Conservation (phyloP, 2,329 filamentous ascomycete genomes). For the Fusarium siculi region DNA sequence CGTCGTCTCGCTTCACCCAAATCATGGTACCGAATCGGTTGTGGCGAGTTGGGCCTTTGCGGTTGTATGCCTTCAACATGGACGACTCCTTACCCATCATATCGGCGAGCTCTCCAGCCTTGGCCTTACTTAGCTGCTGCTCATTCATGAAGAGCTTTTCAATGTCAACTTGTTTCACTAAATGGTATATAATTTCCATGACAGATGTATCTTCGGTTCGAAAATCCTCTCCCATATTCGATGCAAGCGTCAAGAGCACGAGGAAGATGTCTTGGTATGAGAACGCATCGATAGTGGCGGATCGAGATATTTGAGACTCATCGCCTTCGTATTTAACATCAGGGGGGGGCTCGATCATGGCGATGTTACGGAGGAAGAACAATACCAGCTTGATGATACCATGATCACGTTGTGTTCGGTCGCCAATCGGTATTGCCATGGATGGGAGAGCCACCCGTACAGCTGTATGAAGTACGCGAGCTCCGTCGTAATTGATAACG, state of each 20-base stretch:
- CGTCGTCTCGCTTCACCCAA: constrained; percentile 89
- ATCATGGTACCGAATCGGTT: constrained; percentile 97
- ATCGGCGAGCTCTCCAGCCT: constrained; percentile 76
- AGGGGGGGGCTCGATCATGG: constrained; percentile 81
- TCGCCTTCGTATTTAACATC: constrained; percentile 84
- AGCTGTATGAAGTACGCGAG: constrained; percentile 80
- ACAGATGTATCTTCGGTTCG: constrained; percentile 87
- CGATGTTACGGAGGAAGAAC: constrained; percentile 89
- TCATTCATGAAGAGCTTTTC: constrained; percentile 88
- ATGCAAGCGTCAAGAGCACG: constrained; percentile 85
- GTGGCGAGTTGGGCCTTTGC: constrained; percentile 84
- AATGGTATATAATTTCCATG: constrained; percentile 90
- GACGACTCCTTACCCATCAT: constrained; percentile 84
- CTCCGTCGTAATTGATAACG: constrained; percentile 84
- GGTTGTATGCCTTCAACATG: constrained; percentile 82
- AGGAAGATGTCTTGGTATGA: constrained; percentile 91
- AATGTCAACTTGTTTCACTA: constrained; percentile 89
- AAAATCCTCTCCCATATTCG: constrained; percentile 95
- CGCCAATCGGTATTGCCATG: constrained; percentile 81
- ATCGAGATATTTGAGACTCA: constrained; percentile 88
- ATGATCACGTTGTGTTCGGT: constrained; percentile 83
- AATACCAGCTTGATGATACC: constrained; percentile 91
- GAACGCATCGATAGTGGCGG: constrained; percentile 88
- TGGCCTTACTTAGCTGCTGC: constrained; percentile 73
- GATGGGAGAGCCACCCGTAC: constrained; percentile 85